These are phyloP conservation scores for Candida odintsovae DNA, from an alignment of 805 yeast genomes.

Conservation along the genomic window DNA sequence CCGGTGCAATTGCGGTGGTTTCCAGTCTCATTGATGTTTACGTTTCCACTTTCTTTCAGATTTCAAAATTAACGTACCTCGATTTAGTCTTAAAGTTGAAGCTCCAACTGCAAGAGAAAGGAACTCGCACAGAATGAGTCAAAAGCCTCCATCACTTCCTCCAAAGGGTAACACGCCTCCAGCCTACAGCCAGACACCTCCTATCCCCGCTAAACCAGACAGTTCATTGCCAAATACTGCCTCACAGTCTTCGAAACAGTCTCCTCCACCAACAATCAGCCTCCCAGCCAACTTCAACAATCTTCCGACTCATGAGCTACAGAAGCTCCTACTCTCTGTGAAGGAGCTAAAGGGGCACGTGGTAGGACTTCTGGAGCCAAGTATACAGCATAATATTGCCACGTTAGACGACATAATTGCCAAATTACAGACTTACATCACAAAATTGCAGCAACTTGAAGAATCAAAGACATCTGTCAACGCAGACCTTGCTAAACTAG, in stretches of 20 bases:
- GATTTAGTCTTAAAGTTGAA: too few relatives aligned
- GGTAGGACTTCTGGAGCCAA: constrained; percentile 14
- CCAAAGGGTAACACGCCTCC: constrained; percentile 7
- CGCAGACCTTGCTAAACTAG: constrained; percentile 5
- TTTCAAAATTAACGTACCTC: not conserved
- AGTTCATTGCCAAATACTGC: not conserved
- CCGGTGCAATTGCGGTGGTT: not conserved
- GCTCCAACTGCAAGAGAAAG: not conserved
- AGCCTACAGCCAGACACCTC: not conserved
- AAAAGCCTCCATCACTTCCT: constrained; percentile 14
- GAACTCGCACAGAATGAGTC: not conserved
- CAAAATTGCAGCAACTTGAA: constrained; percentile 23
- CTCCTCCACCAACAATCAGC: constrained; percentile 7
- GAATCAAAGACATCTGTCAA: constrained; percentile 22
- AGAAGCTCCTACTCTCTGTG: constrained; percentile 15
- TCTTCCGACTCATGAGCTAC: constrained; percentile 19
- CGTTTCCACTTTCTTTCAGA: not conserved
- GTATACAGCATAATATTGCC: constrained; percentile 19
- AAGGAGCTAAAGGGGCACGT: constrained; percentile 26
- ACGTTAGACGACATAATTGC: constrained; percentile 23
- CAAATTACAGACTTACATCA: constrained; percentile 22
- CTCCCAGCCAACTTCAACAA: constrained; percentile 17
- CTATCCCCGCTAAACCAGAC: not conserved
- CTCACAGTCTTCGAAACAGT: not conserved
- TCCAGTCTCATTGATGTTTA: not conserved